phyloP scores from a whole-genome alignment of 371 early-diverging fungal species.

The Furculomyces boomerangus region DNA sequence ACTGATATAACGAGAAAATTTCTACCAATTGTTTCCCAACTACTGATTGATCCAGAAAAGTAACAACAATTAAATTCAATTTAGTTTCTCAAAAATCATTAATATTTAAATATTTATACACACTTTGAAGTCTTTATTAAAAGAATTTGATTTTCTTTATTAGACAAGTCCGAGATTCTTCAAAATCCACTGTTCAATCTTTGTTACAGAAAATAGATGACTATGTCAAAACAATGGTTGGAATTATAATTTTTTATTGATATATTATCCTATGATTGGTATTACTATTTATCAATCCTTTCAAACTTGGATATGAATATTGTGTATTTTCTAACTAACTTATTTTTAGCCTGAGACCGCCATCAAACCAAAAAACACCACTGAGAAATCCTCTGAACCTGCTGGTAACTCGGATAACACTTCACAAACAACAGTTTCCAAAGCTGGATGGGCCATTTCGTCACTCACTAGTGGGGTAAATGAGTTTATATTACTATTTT shows the following conservation, averaged over 20 bases:
- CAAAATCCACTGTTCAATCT: constrained; percentile 45
- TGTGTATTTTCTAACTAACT: too few relatives aligned
- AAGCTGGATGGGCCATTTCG: constrained; percentile 63
- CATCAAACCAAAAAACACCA: neutral
- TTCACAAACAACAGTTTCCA: constrained; percentile 25
- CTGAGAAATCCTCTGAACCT: neutral
- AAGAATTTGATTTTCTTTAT: neutral
- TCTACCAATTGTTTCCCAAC: constrained; percentile 51
- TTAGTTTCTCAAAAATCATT: too few relatives aligned
- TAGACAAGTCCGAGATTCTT: constrained; percentile 52
- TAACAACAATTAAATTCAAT: too few relatives aligned
- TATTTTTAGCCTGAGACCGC: constrained; percentile 9
- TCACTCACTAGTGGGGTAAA: constrained; percentile 31
- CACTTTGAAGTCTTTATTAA: too few relatives aligned
- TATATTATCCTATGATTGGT: constrained; percentile 22
- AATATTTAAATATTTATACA: too few relatives aligned
- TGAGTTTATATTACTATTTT: neutral
- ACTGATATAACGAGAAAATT: constrained; percentile 51
- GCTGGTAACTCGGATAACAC: neutral
- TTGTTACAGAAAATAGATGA: constrained; percentile 47
- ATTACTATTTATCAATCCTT: neutral
- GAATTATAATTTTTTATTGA: too few relatives aligned
- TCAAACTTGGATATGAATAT: neutral
- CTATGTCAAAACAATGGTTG: constrained; percentile 50
- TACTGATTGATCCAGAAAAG: constrained; percentile 73